Base-by-base conservation (phyloP, 331 rosid genomes). In the Arachis monticola region DNA sequence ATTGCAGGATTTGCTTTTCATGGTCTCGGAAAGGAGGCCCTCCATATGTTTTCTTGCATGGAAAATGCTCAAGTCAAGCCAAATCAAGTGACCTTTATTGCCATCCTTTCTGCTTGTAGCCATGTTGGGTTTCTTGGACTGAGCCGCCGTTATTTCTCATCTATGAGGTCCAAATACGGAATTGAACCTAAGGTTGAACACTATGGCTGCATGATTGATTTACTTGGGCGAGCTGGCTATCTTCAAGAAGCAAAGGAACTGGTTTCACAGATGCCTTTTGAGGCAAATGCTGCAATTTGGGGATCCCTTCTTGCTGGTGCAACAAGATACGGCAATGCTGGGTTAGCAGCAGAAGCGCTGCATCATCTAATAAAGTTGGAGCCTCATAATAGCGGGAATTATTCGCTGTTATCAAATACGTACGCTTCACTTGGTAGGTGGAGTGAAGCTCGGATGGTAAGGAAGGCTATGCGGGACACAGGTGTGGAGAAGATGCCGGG, bases 231-330 rank as follows among this genome's bases (percentile, higher is more conserved):
- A 47, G 93, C 83, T 38, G 96, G 96, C 42, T 81, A 64, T 77
- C 89, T 90, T 70, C 69, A 78, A 79, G 92, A 87, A 84, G 92
- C 96, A 60, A 75, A 73, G 7, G 72, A 85, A 10, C 81, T 87
- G 45, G 83, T 83, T 42, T 32, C 40, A n/a, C 31, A 10, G 67
- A 90, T 88, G 92, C 91, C 96, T 7, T 88, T 73, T 62, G 85
- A 88, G 81, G 85, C 92, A 48, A 90, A 86, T 65, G 89, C 87
- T 12, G 86, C 91, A 7, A 79, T 90, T 76, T 90, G 96, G 92
- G 96, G 96, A 76, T 87, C 92, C 48, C 85, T 90, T 79, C 91
- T 90, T 79, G 88, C 92, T 55, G 87, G 87, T 73, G 76, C 92
- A 50, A 79, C 82, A 60, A 79, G 71, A 53, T 85, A 83, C 53